A percentile compares a stretch with the other conserved stretches of the same genome.
Conservation (phyloP, 805 yeast species). For the Zygosaccharomyces rouxii region DNA sequence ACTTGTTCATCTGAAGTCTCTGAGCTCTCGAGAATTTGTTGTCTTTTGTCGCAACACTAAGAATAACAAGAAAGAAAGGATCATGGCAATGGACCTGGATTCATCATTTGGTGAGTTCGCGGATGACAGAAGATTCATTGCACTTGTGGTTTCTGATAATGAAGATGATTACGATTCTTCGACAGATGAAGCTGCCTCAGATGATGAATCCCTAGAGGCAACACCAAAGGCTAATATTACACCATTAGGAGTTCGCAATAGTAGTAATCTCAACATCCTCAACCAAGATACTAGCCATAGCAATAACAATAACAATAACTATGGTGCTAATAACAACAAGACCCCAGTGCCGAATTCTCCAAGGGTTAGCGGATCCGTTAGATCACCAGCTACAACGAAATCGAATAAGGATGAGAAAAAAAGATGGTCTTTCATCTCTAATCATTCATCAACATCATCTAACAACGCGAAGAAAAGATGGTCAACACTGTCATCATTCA, state of each 20-base stretch:
- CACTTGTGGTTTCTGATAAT: constrained; percentile 32
- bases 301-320: not conserved
- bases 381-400: constrained; percentile 4
- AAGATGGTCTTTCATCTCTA: constrained; percentile 32
- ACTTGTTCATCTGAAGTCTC: not conserved
- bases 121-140: constrained; percentile 28
- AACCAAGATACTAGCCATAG: not conserved
- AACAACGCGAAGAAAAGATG: constrained; percentile 29
- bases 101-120: constrained; percentile 27
- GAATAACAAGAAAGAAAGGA: not conserved
- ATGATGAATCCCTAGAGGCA: not conserved
- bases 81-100: constrained; percentile 22
- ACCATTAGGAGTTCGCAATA: not conserved
- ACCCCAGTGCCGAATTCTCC: not conserved
- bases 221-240: not conserved
- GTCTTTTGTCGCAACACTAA: too few relatives aligned
- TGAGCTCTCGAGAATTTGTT: too few relatives aligned
- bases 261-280: not conserved
- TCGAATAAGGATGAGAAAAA: constrained; percentile 22
- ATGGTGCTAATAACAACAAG: not conserved
- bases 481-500: constrained; percentile 29
- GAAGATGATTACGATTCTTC: constrained; percentile 27
- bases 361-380: not conserved
- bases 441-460: constrained; percentile 24
- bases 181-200: constrained; percentile 7